Conservation (phyloP, 1,284 basidiomycete species). For the Salmacisia buchloeana region DNA sequence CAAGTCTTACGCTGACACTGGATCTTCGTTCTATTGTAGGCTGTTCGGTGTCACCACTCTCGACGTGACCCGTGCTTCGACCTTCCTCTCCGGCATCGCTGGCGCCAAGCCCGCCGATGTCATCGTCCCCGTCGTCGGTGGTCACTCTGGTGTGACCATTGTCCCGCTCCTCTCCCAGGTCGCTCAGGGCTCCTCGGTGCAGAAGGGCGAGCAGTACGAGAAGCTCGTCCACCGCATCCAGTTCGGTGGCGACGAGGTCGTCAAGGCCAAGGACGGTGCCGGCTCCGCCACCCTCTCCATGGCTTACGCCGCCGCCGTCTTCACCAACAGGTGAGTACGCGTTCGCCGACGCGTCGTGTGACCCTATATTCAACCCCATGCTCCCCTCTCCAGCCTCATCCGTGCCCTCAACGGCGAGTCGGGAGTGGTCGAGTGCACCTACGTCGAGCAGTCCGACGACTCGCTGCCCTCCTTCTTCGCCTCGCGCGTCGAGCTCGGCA, state of each 20-base stretch:
- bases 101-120: conserved; percentile 59
- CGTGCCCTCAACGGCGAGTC: conserved; percentile 81
- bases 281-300: conserved; percentile 82
- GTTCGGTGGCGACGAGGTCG: conserved; percentile 90
- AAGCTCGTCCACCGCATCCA: conserved; percentile 68
- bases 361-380: background rate
- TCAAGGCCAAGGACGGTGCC: conserved; percentile 83
- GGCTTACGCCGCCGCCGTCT: conserved; percentile 63
- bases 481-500: conserved; percentile 42
- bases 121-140: conserved; percentile 85
- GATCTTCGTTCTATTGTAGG: conserved; percentile 8
- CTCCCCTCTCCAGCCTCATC: conserved; percentile 56
- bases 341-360: conserved; percentile 50
- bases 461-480: conserved; percentile 62
- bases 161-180: conserved; percentile 92
- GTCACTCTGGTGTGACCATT: conserved; percentile 94
- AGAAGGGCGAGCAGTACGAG: conserved; percentile 56
- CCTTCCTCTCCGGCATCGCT: conserved; percentile 75
- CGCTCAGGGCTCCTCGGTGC: conserved; percentile 59
- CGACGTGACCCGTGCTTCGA: conserved; percentile 90
- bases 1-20: background rate
- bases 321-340: conserved; percentile 72
- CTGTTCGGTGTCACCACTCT: conserved; percentile 83
- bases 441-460: conserved; percentile 62
- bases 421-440: conserved; percentile 76